A percentile compares a stretch with the other conserved stretches of the same genome.
Conservation (phyloP, 768 basidiomycete genomes). For the Obba rivulosa region DNA sequence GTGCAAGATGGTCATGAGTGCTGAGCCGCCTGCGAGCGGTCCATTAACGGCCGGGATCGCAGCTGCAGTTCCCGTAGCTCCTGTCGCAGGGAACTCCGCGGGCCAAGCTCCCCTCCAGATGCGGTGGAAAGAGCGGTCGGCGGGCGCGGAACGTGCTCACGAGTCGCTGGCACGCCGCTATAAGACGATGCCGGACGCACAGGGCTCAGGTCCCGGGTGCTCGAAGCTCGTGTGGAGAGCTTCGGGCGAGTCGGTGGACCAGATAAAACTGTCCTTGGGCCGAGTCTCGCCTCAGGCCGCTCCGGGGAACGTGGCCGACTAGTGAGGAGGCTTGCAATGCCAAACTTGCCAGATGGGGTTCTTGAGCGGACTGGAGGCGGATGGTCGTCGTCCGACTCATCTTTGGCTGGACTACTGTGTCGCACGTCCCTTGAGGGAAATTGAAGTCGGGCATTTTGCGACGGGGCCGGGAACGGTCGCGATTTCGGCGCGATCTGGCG, state of each 20-base stretch:
- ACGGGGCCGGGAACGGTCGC: slow-evolving; percentile 21
- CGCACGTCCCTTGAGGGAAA: slow-evolving; percentile 7
- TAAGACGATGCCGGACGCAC: slow-evolving; percentile 27
- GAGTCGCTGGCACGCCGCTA: slow-evolving; percentile 15
- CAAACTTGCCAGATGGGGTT: slow-evolving; percentile 24
- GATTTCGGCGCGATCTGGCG: slow-evolving; percentile 24
- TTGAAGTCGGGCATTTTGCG: slow-evolving; percentile 2
- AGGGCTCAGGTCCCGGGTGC: slow-evolving; percentile 33
- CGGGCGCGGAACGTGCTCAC: slow-evolving; percentile 11
- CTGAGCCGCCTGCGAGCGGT: slow-evolving; percentile 30
- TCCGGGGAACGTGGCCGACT: slow-evolving; percentile 20
- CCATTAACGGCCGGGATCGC: slow-evolving; percentile 41
- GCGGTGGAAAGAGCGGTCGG: slow-evolving; percentile 23
- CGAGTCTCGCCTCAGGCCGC: slow-evolving; percentile 13
- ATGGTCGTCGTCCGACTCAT: slow-evolving; percentile 7
- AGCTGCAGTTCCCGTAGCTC: slow-evolving; percentile 48
- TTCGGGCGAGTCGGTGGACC: slow-evolving; percentile 23
- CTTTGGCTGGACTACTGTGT: slow-evolving; percentile 7
- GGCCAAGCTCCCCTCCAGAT: slow-evolving; percentile 28
- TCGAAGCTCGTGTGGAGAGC: slow-evolving; percentile 26
- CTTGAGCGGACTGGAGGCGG: slow-evolving; percentile 17
- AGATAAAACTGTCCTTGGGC: slow-evolving; percentile 7
- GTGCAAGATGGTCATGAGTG: slow-evolving; percentile 7
- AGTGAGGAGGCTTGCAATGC: slow-evolving; percentile 35
- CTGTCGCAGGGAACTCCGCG: slow-evolving; percentile 45